Evolutionary conservation across 139 green algal species (phyloP), one percentile per base, ranked within the genome.

Genomic region (Micromonas commoda): DNA sequence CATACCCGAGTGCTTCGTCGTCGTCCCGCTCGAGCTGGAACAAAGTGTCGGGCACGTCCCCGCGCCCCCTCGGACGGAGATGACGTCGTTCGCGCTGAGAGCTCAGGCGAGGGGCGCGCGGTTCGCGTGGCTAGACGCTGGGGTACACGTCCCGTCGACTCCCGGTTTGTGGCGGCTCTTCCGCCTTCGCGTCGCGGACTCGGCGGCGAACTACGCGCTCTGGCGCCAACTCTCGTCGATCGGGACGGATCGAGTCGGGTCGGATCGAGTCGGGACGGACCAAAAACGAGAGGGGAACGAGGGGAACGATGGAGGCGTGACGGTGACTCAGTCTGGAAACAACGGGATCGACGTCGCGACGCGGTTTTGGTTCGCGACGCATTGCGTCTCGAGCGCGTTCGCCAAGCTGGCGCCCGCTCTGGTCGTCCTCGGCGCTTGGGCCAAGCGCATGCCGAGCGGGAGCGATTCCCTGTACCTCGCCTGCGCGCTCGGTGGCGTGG

Each of bases 41-140:
- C 45, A n/a, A n/a, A n/a, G n/a, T n/a, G n/a, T n/a, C n/a, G n/a
- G n/a, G n/a, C n/a, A 38, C 64, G 33, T 38, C 28, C 26, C 32
- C 2, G n/a, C 33, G 3, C n/a, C 23, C 64, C 28, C 32, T 3
- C 28, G 64, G 26, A 51, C 45, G 13, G 64, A 71, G 29, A 26
- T 71, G 28, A 71, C 64, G n/a, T 35, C 64, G 32, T 71, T 71
- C 29, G 64, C 64, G 64, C 28, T 71, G n/a, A 4, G n/a, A 39
- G 32, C 26, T 35, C 33, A 13, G 33, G 45, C 32, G 13, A 71
- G 45, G 3, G 64, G 64, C 26, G 26, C 33, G 28, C 23, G 45
- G 29, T 71, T 71, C 33, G n/a, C 64, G 29, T 71, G 64, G 64
- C 64, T 71, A 26, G 64, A 71, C 33, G 64, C 64, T 4, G 64